phyloP scores from a whole-genome alignment of 1,139 yeast genomes.

The Yamadazyma sp. region DNA sequence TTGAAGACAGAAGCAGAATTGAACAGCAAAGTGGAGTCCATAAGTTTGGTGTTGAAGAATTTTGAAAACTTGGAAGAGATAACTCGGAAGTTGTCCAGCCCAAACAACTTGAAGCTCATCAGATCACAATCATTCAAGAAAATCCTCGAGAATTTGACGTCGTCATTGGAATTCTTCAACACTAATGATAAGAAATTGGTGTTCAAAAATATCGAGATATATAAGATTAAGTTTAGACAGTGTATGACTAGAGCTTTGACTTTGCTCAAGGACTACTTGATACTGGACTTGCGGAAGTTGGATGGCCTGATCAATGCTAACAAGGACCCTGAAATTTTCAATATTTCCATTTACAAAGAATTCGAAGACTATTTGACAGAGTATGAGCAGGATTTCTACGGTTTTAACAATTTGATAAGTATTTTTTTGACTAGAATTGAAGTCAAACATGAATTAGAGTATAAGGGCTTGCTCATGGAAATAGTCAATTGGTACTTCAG shows the following conservation, averaged over 20 bases:
- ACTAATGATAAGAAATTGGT: conserved; percentile 20
- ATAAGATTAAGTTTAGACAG: conserved; percentile 73
- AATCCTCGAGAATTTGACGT: conserved; percentile 62
- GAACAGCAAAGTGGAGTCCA: conserved; percentile 42
- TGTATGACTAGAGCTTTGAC: conserved; percentile 84
- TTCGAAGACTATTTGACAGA: conserved; percentile 32
- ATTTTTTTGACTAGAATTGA: conserved; percentile 54
- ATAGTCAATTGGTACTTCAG: conserved; percentile 63
- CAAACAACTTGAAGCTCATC: conserved; percentile 27
- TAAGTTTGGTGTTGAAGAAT: conserved; percentile 54
- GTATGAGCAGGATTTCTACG: conserved; percentile 20
- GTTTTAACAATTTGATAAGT: conserved; percentile 43
- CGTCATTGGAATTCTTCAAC: conserved; percentile 37
- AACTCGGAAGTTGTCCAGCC: conserved; percentile 66
- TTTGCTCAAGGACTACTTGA: conserved; percentile 67
- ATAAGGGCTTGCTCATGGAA: conserved; percentile 66
- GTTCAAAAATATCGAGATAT: conserved; percentile 70
- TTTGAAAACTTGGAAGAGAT: conserved; percentile 74
- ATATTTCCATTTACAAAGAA: conserved; percentile 51
- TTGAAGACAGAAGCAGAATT: conserved; percentile 52
- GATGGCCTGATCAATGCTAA: conserved; percentile 41
- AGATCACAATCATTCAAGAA: conserved; percentile 53
- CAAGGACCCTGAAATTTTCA: conserved; percentile 8
- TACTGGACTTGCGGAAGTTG: conserved; percentile 50
- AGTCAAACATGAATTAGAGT: conserved; percentile 59